phyloP scores from a whole-genome alignment of 306 rosid species.

The Citrullus mucosospermus region DNA sequence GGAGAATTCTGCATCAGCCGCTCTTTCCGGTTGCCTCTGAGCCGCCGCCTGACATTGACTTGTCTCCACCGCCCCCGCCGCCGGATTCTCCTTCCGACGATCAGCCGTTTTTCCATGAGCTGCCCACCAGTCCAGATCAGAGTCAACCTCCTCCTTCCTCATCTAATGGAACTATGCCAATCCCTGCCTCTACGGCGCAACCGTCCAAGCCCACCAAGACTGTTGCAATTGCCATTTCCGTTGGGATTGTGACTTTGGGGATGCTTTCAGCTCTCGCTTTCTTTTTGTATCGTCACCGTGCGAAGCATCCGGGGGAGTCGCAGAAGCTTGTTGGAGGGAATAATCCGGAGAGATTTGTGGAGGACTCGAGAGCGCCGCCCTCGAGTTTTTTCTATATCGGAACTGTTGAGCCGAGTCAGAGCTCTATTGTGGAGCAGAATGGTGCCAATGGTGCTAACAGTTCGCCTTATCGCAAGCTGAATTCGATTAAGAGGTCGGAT shows the following conservation, averaged over 20 bases:
- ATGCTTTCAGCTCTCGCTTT: conserved; percentile 88
- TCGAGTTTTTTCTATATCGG: conserved; percentile 89
- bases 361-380: conserved; percentile 40
- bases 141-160: conserved; percentile 30
- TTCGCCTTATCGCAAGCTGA: conserved; percentile 78
- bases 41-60: conserved; percentile 2
- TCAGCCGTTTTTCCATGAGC: background rate
- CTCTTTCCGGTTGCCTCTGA: conserved; percentile 7
- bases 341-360: conserved; percentile 21
- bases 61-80: conserved; percentile 23
- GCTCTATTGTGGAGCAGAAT: conserved; percentile 14
- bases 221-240: conserved; percentile 83
- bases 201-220: conserved; percentile 66
- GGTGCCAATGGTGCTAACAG: conserved; percentile 27
- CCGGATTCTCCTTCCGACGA: conserved; percentile 18
- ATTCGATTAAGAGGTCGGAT: conserved; percentile 64
- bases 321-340: conserved; percentile 49
- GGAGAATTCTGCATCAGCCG: conserved; percentile 86
- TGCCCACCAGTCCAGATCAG: background rate
- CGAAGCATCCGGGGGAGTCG: conserved; percentile 49
- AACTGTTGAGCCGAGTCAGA: conserved; percentile 63
- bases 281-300: conserved; percentile 75
- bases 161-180: conserved; percentile 31
- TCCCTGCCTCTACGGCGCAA: conserved; percentile 63
- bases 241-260: conserved; percentile 82